Percentiles rank a stretch among this genome's conserved stretches.
Evolutionary conservation across 345 rosid genomes (phyloP).

Genomic region (Toxicodendron radicans): DNA sequence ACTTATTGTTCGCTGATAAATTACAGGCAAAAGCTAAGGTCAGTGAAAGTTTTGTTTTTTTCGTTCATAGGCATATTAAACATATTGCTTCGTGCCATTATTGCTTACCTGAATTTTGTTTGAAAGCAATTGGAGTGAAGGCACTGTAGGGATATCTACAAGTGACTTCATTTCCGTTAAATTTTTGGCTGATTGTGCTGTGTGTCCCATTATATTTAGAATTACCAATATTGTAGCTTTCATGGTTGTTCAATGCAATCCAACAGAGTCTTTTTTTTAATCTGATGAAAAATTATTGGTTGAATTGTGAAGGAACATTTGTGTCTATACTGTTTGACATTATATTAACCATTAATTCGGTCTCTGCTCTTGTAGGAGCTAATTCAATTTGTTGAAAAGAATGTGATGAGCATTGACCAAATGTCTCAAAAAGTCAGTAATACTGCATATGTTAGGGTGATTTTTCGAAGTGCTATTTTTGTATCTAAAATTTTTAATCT

Average conservation of each 20-base stretch:
- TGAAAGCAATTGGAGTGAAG: neutral
- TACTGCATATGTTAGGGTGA: neutral
- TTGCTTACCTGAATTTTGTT: neutral
- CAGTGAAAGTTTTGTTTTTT: constrained; percentile 19
- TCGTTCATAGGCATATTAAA: neutral
- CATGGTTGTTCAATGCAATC: neutral
- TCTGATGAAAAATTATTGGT: neutral
- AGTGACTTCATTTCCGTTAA: constrained; percentile 3
- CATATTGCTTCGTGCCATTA: neutral
- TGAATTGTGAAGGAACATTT: neutral
- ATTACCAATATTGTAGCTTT: neutral
- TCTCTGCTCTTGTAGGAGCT: neutral
- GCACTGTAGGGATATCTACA: neutral
- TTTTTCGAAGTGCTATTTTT: constrained; percentile 1
- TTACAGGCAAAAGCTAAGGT: constrained; percentile 65
- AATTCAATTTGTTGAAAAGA: neutral
- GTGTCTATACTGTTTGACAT: neutral
- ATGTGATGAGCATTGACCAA: neutral
- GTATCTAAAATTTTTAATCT: neutral
- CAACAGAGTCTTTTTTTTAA: neutral
- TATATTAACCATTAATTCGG: neutral
- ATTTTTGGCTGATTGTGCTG: constrained; percentile 6
- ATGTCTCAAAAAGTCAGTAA: neutral
- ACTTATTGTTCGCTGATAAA: constrained; percentile 53
- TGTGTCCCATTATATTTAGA: neutral